Conservation (phyloP, 257 asterid genomes). For the Dorcoceras hygrometricum region DNA sequence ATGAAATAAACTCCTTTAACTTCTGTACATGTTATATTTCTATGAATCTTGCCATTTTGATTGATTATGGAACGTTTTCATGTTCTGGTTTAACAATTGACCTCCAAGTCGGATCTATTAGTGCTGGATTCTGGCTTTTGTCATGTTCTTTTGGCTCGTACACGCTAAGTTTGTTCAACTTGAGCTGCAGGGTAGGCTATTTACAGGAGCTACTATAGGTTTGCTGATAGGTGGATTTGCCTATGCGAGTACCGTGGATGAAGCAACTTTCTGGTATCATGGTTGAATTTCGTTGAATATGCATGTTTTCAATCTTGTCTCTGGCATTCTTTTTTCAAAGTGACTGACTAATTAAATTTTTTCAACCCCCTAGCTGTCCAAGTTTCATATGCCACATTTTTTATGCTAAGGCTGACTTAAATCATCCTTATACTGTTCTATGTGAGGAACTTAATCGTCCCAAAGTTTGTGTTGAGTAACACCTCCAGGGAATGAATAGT, state of each 20-base stretch:
- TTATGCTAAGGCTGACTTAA: background rate
- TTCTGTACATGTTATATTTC: background rate
- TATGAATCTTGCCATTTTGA: background rate
- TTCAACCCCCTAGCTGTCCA: background rate
- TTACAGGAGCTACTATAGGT: slow-evolving; percentile 84
- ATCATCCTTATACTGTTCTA: background rate
- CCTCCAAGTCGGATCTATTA: background rate
- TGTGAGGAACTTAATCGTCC: slow-evolving; percentile 4
- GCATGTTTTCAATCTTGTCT: too few relatives aligned
- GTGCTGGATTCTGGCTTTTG: background rate
- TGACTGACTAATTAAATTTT: background rate
- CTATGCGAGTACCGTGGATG: slow-evolving; percentile 97
- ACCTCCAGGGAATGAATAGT: background rate
- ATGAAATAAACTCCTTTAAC: too few relatives aligned
- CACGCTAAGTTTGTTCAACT: slow-evolving; percentile 20
- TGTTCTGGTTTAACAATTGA: background rate
- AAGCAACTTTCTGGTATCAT: slow-evolving; percentile 91
- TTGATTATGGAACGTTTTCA: too few relatives aligned
- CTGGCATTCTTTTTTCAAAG: background rate
- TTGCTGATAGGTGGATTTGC: slow-evolving; percentile 93
- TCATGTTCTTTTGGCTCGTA: background rate
- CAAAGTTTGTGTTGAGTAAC: slow-evolving; percentile 1
- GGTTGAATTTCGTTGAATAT: slow-evolving; percentile 11
- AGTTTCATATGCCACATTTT: background rate
- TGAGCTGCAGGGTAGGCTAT: slow-evolving; percentile 79